A percentile compares a stretch with the other conserved stretches of the same genome.
Evolutionary conservation across 225 moss, liverwort and hornwort genomes (phyloP).

Genomic region (Thuidium tamariscinum): DNA sequence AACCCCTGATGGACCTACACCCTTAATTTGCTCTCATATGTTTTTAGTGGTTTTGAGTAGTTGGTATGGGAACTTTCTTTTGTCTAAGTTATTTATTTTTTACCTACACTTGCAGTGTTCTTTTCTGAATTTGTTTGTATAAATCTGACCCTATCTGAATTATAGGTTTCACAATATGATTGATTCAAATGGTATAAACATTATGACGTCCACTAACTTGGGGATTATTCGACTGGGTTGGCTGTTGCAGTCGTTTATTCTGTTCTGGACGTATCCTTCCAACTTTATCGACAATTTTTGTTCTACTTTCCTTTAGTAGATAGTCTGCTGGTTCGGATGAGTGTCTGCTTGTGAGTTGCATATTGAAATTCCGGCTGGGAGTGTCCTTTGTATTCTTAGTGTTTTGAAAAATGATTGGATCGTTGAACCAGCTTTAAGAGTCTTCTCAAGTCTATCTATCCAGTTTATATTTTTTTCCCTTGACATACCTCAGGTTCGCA

Average conservation of each 20-base stretch:
- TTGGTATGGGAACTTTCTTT: neutral
- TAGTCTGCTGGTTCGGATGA: neutral
- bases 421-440: neutral
- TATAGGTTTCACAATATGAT: neutral
- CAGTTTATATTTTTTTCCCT: slow-evolving; percentile 17
- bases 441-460: neutral
- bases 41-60: neutral
- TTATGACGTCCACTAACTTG: neutral
- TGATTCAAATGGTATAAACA: neutral
- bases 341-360: neutral
- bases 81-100: neutral
- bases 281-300: neutral
- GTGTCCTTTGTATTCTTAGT: neutral
- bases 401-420: neutral
- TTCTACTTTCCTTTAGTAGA: neutral
- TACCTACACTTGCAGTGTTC: neutral
- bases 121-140: neutral
- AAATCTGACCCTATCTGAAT: neutral
- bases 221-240: slow-evolving; percentile 10
- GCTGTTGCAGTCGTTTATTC: slow-evolving; percentile 81
- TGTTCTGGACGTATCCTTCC: slow-evolving; percentile 99
- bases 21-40: neutral
- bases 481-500: slow-evolving; percentile 72
- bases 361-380: neutral
- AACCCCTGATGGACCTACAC: neutral